These are phyloP conservation scores for Bisporella sp. DNA, from an alignment of 2,329 filamentous ascomycete species.

Conservation along the genomic window DNA sequence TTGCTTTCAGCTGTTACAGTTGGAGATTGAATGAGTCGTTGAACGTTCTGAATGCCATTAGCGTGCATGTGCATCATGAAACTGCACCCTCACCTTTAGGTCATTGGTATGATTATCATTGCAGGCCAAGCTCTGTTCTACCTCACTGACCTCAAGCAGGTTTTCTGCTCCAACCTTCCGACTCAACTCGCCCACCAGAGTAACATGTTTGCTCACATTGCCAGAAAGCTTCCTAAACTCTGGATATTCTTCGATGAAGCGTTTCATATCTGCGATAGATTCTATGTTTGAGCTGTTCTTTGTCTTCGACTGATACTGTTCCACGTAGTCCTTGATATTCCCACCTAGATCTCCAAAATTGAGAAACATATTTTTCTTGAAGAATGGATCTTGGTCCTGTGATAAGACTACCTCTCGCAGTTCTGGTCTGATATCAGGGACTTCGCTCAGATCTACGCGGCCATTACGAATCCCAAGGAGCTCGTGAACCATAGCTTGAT, in stretches of 20 bases:
- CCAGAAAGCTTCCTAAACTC: slow-evolving; percentile 96
- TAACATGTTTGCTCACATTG: slow-evolving; percentile 98
- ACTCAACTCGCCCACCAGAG: slow-evolving; percentile 87
- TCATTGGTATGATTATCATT: slow-evolving; percentile 91
- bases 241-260: slow-evolving; percentile 97
- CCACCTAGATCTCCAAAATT: slow-evolving; percentile 95
- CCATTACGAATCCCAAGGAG: slow-evolving; percentile 90
- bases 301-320: slow-evolving; percentile 97
- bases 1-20: slow-evolving; percentile 76
- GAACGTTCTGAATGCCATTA: slow-evolving; percentile 56
- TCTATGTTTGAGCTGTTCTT: slow-evolving; percentile 94
- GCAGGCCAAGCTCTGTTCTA: slow-evolving; percentile 94
- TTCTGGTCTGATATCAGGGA: slow-evolving; percentile 79
- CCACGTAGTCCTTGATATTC: slow-evolving; percentile 97
- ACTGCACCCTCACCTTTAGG: slow-evolving; percentile 58
- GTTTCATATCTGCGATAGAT: slow-evolving; percentile 97
- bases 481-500: slow-evolving; percentile 99
- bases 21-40: slow-evolving; percentile 77
- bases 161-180: slow-evolving; percentile 79
- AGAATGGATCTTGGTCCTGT: slow-evolving; percentile 96
- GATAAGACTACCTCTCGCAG: slow-evolving; percentile 91
- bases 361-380: slow-evolving; percentile 98
- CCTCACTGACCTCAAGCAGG: slow-evolving; percentile 90
- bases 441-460: slow-evolving; percentile 78
- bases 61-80: slow-evolving; percentile 3